Conservation (phyloP, 257 asterid genomes). For the Gentiana macrophylla region DNA sequence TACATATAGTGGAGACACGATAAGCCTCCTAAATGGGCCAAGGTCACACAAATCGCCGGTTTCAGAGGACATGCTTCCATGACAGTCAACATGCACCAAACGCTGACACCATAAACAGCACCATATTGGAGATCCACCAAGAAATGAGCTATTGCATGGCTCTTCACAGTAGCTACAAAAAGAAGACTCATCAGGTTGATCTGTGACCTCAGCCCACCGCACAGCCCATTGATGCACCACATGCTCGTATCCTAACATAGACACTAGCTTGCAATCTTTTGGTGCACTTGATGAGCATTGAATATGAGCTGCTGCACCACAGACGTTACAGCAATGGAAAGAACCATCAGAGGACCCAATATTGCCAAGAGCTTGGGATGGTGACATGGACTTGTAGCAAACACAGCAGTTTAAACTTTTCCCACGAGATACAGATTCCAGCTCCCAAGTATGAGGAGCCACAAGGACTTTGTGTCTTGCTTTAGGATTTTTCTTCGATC, state of each 20-base stretch:
- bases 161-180: slow-evolving; percentile 96
- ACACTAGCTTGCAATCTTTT: slow-evolving; percentile 81
- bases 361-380: slow-evolving; percentile 76
- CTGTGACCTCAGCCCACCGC: slow-evolving; percentile 83
- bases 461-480: slow-evolving; percentile 54
- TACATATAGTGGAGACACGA: slow-evolving; percentile 78
- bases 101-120: slow-evolving; percentile 99
- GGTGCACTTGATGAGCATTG: slow-evolving; percentile 70
- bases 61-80: slow-evolving; percentile 64
- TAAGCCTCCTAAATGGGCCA: slow-evolving; percentile 81
- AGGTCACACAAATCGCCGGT: slow-evolving; percentile 88
- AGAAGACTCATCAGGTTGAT: slow-evolving; percentile 85
- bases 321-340: slow-evolving; percentile 62
- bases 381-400: slow-evolving; percentile 68
- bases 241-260: slow-evolving; percentile 66
- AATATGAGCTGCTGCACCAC: slow-evolving; percentile 93
- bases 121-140: slow-evolving; percentile 98
- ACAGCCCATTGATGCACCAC: slow-evolving; percentile 96
- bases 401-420: slow-evolving; percentile 83
- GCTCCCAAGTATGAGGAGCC: slow-evolving; percentile 73
- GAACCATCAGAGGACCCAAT: slow-evolving; percentile 59
- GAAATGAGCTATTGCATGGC: slow-evolving; percentile 87
- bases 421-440: slow-evolving; percentile 76
- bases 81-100: slow-evolving; percentile 94
- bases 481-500: slow-evolving; percentile 92